A percentile compares a stretch with the other conserved stretches of the same genome.
Conservation (phyloP, 805 yeast genomes). For the Metschnikowia cerradonensis region DNA sequence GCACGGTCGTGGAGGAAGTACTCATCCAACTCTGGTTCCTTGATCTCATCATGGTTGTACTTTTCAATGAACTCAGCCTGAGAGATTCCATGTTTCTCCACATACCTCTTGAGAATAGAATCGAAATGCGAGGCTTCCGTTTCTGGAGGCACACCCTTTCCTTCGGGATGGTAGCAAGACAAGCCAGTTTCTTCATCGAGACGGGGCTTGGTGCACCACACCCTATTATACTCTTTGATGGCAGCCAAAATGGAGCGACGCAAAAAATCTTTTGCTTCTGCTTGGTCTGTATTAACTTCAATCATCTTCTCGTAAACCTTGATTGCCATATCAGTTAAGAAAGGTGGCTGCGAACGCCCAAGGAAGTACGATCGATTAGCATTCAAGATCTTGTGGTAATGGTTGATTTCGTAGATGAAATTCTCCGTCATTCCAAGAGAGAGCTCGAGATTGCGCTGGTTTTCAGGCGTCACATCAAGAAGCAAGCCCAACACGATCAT, state of each 20-base stretch:
- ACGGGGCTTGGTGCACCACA: conserved; percentile 79
- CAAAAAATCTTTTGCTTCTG: conserved; percentile 45
- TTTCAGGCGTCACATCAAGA: conserved; percentile 40
- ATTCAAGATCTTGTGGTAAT: conserved; percentile 89
- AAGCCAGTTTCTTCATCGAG: conserved; percentile 69
- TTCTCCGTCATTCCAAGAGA: conserved; percentile 91
- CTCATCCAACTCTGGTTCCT: conserved; percentile 81
- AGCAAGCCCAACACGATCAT: conserved; percentile 84
- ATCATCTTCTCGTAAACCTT: conserved; percentile 60
- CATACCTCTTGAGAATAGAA: conserved; percentile 63
- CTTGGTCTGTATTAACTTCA: conserved; percentile 35
- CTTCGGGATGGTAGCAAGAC: conserved; percentile 87
- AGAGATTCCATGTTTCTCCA: conserved; percentile 52
- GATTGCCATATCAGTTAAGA: conserved; percentile 87
- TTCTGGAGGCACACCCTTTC: conserved; percentile 94
- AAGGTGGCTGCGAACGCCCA: conserved; percentile 95
- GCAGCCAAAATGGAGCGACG: conserved; percentile 69
- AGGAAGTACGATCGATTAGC: conserved; percentile 91
- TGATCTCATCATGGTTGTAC: conserved; percentile 63
- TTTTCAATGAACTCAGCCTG: conserved; percentile 58
- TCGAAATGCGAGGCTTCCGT: conserved; percentile 88
- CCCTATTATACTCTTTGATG: conserved; percentile 74
- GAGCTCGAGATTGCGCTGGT: conserved; percentile 51
- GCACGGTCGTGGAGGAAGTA: conserved; percentile 91
- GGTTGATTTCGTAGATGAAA: conserved; percentile 81